A percentile compares a stretch with the other conserved stretches of the same genome.
Evolutionary conservation across 805 yeast species (phyloP).

Genomic region (Kazachstania taianensis): DNA sequence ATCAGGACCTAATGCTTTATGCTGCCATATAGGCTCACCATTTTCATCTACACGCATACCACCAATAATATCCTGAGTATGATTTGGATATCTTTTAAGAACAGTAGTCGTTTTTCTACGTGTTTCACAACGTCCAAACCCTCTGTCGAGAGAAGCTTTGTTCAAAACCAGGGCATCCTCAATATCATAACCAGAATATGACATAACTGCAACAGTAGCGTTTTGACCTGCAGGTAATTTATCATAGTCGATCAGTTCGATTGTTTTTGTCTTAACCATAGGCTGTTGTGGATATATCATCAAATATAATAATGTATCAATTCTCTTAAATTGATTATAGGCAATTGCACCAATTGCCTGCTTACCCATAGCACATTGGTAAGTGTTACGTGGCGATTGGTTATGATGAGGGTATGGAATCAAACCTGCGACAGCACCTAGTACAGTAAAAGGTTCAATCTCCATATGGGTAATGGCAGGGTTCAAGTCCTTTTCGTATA

Average conservation of each 20-base stretch:
- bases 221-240: constrained; percentile 98
- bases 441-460: constrained; percentile 93
- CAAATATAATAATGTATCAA: constrained; percentile 83
- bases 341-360: constrained; percentile 99
- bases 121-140: constrained; percentile 96
- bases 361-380: constrained; percentile 99
- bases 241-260: constrained; percentile 90
- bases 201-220: constrained; percentile 98
- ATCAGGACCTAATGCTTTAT: constrained; percentile 80
- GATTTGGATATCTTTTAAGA: constrained; percentile 86
- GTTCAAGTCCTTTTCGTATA: constrained; percentile 61
- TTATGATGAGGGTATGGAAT: constrained; percentile 99
- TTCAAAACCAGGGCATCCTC: constrained; percentile 96
- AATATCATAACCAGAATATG: constrained; percentile 97
- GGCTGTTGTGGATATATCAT: constrained; percentile 99
- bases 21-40: constrained; percentile 77
- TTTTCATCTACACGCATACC: constrained; percentile 85
- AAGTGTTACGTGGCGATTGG: constrained; percentile 98
- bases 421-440: constrained; percentile 97
- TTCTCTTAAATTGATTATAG: constrained; percentile 90
- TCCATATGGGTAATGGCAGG: constrained; percentile 75
- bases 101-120: constrained; percentile 84
- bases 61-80: constrained; percentile 80
- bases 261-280: constrained; percentile 95
- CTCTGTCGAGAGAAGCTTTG: constrained; percentile 89